Base-by-base conservation (phyloP, 768 basidiomycete species). In the Lentinus tigrinus region DNA sequence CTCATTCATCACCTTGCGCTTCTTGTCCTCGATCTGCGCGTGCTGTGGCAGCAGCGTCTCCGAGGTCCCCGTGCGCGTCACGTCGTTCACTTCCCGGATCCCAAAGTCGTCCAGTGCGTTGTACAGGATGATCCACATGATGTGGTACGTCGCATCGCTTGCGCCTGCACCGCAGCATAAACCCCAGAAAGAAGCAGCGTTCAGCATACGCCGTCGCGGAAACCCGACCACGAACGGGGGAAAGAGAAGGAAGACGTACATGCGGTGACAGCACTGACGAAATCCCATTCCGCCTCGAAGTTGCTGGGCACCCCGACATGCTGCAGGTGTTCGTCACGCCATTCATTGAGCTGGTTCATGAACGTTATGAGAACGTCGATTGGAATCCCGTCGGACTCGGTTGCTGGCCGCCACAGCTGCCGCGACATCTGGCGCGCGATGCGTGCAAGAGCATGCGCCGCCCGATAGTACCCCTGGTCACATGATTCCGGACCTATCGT, bases 281-380 rank as follows among this genome's bases (percentile, higher is more conserved):
- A 98, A 66, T 97, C 93, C 94, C 95, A 96, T 59, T 88, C 84
- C 1, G 84, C 83, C 54, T 88, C 85, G 70, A 93, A 90, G 69
- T 90, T 88, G 53, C 81, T 84, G 10, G 95, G 94, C 38, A 95
- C 93, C 24, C 95, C 94, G 27, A 96, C 91, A 46, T 81, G 78
- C 40, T 79, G 80, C 36, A 97, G 80, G 67, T 88, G 88, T 37
- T 85, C 76, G 28, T 89, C 87, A 59, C 89, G 79, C 94, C 94
- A 96, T 46, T 82, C 77, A 52, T 77, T 74, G 23, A 93, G 80
- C 11, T 81, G 74, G 17, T 76, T 72, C 13, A 85, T 81, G 64
- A 90, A 82, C 1, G 72, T 74, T 47, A 76, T 72, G 4, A 94
- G 73, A n/a, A 79, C 78, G 0, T 88, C 84, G 50, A 87, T 75